These are phyloP conservation scores for Salix koriyanagi DNA, from an alignment of 345 rosid species.

Conservation along the genomic window DNA sequence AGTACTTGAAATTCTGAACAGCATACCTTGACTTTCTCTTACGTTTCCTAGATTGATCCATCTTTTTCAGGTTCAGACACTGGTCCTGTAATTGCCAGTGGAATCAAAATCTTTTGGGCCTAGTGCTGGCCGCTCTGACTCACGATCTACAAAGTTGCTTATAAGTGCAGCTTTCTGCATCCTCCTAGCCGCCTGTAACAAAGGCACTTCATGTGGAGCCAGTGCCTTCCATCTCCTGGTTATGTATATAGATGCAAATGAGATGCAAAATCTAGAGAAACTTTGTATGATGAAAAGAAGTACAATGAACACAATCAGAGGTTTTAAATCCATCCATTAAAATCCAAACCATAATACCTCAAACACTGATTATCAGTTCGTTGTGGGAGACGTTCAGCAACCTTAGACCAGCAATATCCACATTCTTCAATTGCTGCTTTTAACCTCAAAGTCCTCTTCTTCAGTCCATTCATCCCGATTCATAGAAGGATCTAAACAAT, in stretches of 20 bases:
- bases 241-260: not conserved
- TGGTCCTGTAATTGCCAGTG: constrained; percentile 24
- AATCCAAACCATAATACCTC: constrained; percentile 43
- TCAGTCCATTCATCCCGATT: constrained; percentile 59
- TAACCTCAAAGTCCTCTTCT: constrained; percentile 66
- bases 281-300: not conserved
- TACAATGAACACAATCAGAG: not conserved
- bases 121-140: constrained; percentile 72
- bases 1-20: not conserved
- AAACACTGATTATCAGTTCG: constrained; percentile 84
- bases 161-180: constrained; percentile 44
- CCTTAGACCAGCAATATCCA: constrained; percentile 71
- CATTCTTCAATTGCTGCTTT: constrained; percentile 56
- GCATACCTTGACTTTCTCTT: constrained; percentile 51
- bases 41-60: constrained; percentile 26
- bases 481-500: constrained; percentile 69
- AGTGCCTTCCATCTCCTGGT: constrained; percentile 77
- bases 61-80: constrained; percentile 29
- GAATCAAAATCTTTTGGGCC: constrained; percentile 51
- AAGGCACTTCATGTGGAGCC: constrained; percentile 61
- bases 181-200: constrained; percentile 54
- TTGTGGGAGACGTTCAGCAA: constrained; percentile 53
- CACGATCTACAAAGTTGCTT: constrained; percentile 85
- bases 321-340: constrained; percentile 4
- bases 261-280: not conserved